phyloP scores from a whole-genome alignment of 495 filamentous ascomycete species.

The Penicillium cataractarum region DNA sequence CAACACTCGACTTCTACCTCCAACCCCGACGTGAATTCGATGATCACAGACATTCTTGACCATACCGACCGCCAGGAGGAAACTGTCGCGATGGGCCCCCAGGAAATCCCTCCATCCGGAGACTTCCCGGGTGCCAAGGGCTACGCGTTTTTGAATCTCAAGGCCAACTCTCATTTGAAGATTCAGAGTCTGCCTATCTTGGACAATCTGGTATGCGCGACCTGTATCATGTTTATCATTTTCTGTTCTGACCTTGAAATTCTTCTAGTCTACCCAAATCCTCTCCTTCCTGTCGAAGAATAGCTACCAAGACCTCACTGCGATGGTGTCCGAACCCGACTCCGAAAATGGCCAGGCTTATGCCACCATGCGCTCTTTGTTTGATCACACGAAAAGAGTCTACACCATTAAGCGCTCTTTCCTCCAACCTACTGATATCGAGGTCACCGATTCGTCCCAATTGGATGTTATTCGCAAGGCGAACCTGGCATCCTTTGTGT shows the following conservation, averaged over 20 bases:
- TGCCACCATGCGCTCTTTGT: constrained; percentile 73
- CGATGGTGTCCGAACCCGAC: constrained; percentile 70
- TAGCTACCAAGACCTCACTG: constrained; percentile 71
- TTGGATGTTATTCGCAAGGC: constrained; percentile 80
- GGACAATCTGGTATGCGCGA: constrained; percentile 65
- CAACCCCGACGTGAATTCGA: constrained; percentile 40
- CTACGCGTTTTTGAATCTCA: constrained; percentile 53
- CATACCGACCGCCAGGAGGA: constrained; percentile 52
- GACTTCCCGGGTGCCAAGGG: constrained; percentile 40
- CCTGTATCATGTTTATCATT: neutral
- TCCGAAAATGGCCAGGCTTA: constrained; percentile 84
- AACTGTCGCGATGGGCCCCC: constrained; percentile 45
- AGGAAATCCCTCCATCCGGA: constrained; percentile 35
- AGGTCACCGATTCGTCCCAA: constrained; percentile 67
- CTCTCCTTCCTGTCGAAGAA: constrained; percentile 69
- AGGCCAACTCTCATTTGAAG: constrained; percentile 62
- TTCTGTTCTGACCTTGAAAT: constrained; percentile 7
- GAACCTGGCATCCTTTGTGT: constrained; percentile 84
- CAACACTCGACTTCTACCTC: constrained; percentile 30
- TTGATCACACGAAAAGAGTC: constrained; percentile 78
- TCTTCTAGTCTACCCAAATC: constrained; percentile 68
- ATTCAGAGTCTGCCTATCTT: constrained; percentile 72
- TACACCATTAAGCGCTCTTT: constrained; percentile 74
- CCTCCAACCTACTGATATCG: constrained; percentile 71
- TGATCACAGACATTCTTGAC: constrained; percentile 52